Percentiles rank a stretch among this genome's conserved stretches.
phyloP scores from a whole-genome alignment of 2,329 filamentous ascomycete species.

The Stagonosporopsis tanaceti region DNA sequence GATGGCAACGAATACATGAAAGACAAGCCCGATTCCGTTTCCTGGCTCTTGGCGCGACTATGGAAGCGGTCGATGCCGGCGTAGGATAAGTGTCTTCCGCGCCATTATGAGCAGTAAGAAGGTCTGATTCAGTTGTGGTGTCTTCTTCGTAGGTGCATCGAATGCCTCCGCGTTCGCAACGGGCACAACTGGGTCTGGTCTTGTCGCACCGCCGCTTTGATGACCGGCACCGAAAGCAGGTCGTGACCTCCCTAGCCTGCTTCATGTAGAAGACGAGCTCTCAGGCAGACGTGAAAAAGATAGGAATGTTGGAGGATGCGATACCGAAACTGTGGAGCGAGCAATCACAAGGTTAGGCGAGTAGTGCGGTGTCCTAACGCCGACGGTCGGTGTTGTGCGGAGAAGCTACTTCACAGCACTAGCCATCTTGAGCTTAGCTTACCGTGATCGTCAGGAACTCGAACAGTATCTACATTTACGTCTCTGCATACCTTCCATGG shows the following conservation, averaged over 20 bases:
- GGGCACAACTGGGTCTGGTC: constrained; percentile 23
- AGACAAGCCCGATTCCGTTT: constrained; percentile 27
- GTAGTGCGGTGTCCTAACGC: constrained; percentile 5
- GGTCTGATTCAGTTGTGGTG: neutral
- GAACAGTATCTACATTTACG: too few species aligned
- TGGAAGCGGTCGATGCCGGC: neutral
- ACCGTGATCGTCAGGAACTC: too few species aligned
- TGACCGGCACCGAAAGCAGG: constrained; percentile 28
- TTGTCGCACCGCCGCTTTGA: constrained; percentile 32
- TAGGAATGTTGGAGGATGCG: neutral
- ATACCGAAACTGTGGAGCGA: neutral
- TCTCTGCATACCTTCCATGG: too few species aligned
- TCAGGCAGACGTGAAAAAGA: neutral
- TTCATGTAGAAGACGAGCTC: neutral
- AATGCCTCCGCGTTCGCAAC: constrained; percentile 20
- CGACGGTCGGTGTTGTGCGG: neutral
- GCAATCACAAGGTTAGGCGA: neutral
- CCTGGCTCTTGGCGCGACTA: constrained; percentile 1
- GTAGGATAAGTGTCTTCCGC: neutral
- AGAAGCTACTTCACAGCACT: neutral
- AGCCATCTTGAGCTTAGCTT: neutral
- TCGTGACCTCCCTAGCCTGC: constrained; percentile 18
- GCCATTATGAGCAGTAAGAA: neutral
- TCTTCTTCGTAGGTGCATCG: constrained; percentile 18
- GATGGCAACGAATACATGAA: constrained; percentile 35